Evolutionary conservation across 1,139 yeast species (phyloP).

Genomic region (Citeromyces hawaiiensis): DNA sequence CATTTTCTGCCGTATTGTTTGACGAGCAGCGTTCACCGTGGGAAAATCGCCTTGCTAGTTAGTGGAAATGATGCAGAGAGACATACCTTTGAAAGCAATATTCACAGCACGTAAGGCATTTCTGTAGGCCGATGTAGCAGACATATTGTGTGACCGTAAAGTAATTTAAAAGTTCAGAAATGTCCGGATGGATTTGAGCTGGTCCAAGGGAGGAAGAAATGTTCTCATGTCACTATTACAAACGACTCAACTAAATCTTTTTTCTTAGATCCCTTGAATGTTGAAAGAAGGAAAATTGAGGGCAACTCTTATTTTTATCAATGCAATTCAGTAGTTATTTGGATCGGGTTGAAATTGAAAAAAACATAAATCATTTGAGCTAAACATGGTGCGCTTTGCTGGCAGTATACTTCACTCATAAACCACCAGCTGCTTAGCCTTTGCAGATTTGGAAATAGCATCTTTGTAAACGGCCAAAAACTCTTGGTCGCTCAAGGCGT

Average conservation of each 20-base stretch:
- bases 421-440: slow-evolving; percentile 16
- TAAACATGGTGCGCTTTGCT: too few relatives aligned
- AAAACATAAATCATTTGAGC: too few relatives aligned
- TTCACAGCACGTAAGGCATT: slow-evolving; percentile 54
- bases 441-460: slow-evolving; percentile 8
- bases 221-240: too few relatives aligned
- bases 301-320: too few relatives aligned
- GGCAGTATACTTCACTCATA: slow-evolving; percentile 3
- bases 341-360: too few relatives aligned
- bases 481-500: slow-evolving; percentile 29
- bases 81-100: slow-evolving; percentile 39
- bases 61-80: background rate
- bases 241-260: too few relatives aligned
- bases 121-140: slow-evolving; percentile 40
- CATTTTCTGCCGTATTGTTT: slow-evolving; percentile 33
- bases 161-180: too few relatives aligned
- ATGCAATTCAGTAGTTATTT: too few relatives aligned
- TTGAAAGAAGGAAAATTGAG: too few relatives aligned
- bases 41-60: slow-evolving; percentile 25
- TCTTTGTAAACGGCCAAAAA: slow-evolving; percentile 29
- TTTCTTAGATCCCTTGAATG: too few relatives aligned
- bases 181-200: background rate
- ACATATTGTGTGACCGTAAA: background rate
- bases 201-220: too few relatives aligned
- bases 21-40: slow-evolving; percentile 50